Conservation (phyloP, 1,284 basidiomycete species). For the Cutaneotrichosporon mucoides region DNA sequence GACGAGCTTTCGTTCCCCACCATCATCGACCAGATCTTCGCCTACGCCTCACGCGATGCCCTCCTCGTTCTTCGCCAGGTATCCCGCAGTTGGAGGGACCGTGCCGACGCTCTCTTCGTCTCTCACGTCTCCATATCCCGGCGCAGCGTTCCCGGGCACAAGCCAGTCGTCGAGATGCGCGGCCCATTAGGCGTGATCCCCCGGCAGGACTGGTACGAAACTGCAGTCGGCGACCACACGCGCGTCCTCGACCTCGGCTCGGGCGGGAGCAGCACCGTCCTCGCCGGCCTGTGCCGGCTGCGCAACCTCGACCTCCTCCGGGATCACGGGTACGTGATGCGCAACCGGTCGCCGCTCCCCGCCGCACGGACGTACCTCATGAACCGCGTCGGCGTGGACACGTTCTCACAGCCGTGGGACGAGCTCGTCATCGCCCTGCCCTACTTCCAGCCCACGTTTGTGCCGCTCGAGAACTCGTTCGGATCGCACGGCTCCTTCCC, state of each 20-base stretch:
- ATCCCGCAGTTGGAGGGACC: background rate
- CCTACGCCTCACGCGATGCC: too few relatives aligned
- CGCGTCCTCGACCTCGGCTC: background rate
- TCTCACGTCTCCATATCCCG: background rate
- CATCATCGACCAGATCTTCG: too few relatives aligned
- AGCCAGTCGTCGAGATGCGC: background rate
- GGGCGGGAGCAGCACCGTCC: background rate
- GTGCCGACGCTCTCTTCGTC: background rate
- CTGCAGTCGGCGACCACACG: background rate
- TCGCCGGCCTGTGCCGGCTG: background rate
- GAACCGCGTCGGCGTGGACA: constrained; percentile 1
- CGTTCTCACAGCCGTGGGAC: background rate
- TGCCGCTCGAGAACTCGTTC: constrained; percentile 1
- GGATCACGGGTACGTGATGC: constrained; percentile 1
- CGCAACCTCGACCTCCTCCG: background rate
- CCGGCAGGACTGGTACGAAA: background rate
- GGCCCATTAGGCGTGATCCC: background rate
- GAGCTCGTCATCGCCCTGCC: background rate
- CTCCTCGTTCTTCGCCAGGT: background rate
- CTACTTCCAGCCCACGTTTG: background rate
- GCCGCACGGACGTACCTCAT: background rate
- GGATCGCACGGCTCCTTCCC: background rate
- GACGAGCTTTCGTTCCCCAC: too few relatives aligned
- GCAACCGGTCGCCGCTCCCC: background rate
- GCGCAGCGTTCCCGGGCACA: background rate